Evolutionary conservation across 2,329 filamentous ascomycete species (phyloP).

Genomic region (Beauveria sp.): DNA sequence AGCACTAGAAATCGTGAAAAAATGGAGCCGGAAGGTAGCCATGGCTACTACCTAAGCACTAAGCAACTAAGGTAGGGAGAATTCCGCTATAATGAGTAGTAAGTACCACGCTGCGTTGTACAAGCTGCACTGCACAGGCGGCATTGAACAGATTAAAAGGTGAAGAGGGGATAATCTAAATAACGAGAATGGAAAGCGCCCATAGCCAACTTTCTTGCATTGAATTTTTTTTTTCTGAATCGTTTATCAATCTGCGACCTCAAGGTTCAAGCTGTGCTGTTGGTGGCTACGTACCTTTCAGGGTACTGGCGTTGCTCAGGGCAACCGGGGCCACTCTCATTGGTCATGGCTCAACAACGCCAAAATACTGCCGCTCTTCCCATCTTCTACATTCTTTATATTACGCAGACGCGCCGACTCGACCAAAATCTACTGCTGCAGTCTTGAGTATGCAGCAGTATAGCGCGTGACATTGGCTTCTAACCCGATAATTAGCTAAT

Average conservation of each 20-base stretch:
- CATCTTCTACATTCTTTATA: constrained; percentile 5
- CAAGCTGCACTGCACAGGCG: no score
- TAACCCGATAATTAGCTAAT: neutral
- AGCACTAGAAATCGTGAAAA: no score
- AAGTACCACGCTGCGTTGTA: no score
- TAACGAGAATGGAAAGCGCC: no score
- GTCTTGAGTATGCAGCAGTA: constrained; percentile 3
- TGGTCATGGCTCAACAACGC: constrained; percentile 19
- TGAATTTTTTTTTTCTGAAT: no score
- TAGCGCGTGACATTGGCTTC: constrained; percentile 7
- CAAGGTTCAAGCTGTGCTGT: neutral
- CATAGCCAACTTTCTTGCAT: no score
- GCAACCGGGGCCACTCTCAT: constrained; percentile 19
- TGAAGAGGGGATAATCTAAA: no score
- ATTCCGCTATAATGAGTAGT: no score
- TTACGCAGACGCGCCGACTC: constrained; percentile 2
- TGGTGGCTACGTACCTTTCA: neutral
- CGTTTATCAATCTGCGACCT: neutral
- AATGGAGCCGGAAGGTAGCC: no score
- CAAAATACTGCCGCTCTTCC: constrained; percentile 18
- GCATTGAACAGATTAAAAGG: no score
- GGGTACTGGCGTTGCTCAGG: constrained; percentile 5
- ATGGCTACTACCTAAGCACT: no score
- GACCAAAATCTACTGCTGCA: neutral
- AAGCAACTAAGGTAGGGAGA: no score